Base-by-base conservation (phyloP, 768 basidiomycete species). In the Collybiopsis confluens region DNA sequence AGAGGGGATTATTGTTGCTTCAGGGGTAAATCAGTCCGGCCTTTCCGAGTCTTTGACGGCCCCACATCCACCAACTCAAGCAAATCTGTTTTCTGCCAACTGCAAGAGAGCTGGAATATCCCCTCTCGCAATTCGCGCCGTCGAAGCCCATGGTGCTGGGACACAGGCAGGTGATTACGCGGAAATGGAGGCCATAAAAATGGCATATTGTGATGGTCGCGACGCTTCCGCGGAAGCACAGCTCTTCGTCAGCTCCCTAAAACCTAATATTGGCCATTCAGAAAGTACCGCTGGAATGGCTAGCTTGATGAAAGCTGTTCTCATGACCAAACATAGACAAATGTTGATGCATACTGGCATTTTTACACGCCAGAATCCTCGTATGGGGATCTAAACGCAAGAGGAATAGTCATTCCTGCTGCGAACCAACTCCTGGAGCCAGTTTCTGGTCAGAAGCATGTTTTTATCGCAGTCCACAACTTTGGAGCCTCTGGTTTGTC, bases 191-290 rank as follows among this genome's bases (percentile, higher is more conserved):
- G 52, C 52, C 8, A 41, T 53, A 40, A 53, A 53, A 28, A 18
- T 33, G 16, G 41, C 52, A 13, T 53, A 43, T 27, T 43, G 41
- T 23, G 15, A 13, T 11, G 42, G 42, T 53, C 21, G 52, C 15
- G 40, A 44, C 20, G 18, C 16, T 16, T 2, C n/a, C 27, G 20
- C 41, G 21, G 20, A 53, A 15, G 20, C 40, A 20, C 8, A 53
- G 42, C 42, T 53, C 13, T 36, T 53, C 16, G 52, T 53, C 13
- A 24, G 21, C n/a, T 53, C 52, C 11, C 20, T 53, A 16, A 53
- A 53, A 41, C 41, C 52, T 23, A 53, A 53, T 28, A 42, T 53
- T 9, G 52, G 52, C n/a, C 52, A 53, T 41, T 53, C 52, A 20
- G 52, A 53, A 41, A 44, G 40, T 24, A 24, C 52, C 42, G 52